Evolutionary conservation across 2,329 filamentous ascomycete genomes (phyloP).

Genomic region (Coniochaeta sp.): DNA sequence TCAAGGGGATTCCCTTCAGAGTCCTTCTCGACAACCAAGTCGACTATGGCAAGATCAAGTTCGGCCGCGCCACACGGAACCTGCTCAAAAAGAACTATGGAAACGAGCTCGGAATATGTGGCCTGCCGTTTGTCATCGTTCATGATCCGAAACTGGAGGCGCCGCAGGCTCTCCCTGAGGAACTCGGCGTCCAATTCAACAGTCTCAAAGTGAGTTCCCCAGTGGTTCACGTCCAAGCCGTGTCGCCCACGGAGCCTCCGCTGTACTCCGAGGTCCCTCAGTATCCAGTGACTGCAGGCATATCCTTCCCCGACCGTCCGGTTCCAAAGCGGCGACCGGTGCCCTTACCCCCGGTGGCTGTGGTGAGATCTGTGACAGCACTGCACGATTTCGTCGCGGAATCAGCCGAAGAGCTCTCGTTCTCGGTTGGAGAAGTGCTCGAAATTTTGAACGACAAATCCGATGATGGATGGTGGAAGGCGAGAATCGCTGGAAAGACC

Average conservation of each 20-base stretch:
- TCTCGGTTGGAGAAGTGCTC: background rate
- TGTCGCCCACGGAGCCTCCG: background rate
- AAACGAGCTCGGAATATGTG: background rate
- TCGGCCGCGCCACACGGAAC: background rate
- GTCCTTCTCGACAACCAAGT: background rate
- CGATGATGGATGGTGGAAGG: background rate
- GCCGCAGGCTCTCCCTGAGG: background rate
- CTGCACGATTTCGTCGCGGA: background rate
- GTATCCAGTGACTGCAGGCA: background rate
- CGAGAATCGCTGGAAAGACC: background rate
- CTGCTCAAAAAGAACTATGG: background rate
- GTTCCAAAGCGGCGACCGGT: background rate
- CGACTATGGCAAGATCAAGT: background rate
- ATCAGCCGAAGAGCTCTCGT: background rate
- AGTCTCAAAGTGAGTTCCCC: background rate
- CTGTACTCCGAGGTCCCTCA: background rate
- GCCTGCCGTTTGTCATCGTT: background rate
- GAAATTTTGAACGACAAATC: background rate
- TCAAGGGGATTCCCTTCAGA: background rate
- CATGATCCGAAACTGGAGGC: background rate
- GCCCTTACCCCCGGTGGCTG: background rate
- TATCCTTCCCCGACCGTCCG: background rate
- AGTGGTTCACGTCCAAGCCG: background rate
- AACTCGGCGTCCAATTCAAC: background rate
- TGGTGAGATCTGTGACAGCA: background rate